Percentiles rank a stretch among this genome's conserved stretches.
Evolutionary conservation across 2,329 filamentous ascomycete genomes (phyloP).

Genomic region (Colletotrichum trifolii): DNA sequence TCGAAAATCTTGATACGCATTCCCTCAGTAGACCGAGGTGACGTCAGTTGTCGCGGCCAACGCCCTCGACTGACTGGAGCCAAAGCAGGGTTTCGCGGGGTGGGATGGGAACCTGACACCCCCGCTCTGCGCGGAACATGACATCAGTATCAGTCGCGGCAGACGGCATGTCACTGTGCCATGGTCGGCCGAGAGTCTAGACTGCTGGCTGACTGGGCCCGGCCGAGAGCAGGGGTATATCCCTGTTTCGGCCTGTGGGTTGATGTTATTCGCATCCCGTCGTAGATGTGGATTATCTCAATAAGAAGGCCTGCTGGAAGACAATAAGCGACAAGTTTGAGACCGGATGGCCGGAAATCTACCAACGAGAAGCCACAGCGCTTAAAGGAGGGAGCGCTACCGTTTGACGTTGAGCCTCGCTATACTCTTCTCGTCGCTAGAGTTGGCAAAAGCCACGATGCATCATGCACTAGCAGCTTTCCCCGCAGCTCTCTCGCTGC

Average conservation of each 20-base stretch:
- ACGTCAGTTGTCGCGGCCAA: slow-evolving; percentile 26
- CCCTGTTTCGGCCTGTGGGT: slow-evolving; percentile 15
- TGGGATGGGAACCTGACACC: slow-evolving; percentile 8
- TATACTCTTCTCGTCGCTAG: slow-evolving; percentile 12
- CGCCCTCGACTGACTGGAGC: background rate
- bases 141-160: slow-evolving; percentile 35
- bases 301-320: too few relatives aligned
- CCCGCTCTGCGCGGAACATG: slow-evolving; percentile 30
- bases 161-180: slow-evolving; percentile 28
- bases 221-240: background rate
- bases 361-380: background rate
- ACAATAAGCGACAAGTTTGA: too few relatives aligned
- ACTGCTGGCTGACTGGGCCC: slow-evolving; percentile 26
- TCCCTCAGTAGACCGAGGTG: slow-evolving; percentile 28
- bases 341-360: too few relatives aligned
- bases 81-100: slow-evolving; percentile 23
- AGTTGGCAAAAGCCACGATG: background rate
- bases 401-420: slow-evolving; percentile 3
- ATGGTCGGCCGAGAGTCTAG: slow-evolving; percentile 17
- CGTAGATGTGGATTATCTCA: too few relatives aligned
- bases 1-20: slow-evolving; percentile 27
- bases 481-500: slow-evolving; percentile 6
- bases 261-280: background rate
- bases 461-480: slow-evolving; percentile 6
- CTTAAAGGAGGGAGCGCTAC: background rate